phyloP scores from a whole-genome alignment of 2,329 filamentous ascomycete species.

The Claviceps sp. region DNA sequence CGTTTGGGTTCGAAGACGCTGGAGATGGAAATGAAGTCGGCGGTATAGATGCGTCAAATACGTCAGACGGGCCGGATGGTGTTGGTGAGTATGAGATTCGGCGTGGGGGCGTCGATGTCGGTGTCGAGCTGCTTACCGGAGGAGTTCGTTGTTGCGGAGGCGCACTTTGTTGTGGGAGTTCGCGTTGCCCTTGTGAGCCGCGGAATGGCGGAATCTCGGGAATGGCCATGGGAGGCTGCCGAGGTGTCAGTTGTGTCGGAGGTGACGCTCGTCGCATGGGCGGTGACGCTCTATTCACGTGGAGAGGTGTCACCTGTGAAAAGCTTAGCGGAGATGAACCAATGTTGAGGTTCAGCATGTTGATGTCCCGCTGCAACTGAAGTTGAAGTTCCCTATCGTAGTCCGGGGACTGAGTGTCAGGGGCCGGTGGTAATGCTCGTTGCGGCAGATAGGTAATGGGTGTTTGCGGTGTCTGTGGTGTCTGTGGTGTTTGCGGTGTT shows the following conservation, averaged over 20 bases:
- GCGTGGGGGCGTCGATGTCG: conserved; percentile 11
- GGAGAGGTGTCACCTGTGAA: conserved; percentile 2
- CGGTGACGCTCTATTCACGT: conserved; percentile 9
- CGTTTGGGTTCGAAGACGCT: conserved; percentile 43
- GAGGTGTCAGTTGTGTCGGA: conserved; percentile 17
- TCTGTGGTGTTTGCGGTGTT: conserved; percentile 23
- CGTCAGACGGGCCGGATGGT: conserved; percentile 7
- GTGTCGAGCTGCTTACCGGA: not conserved
- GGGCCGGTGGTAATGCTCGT: conserved; percentile 33
- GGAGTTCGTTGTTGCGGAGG: conserved; percentile 11
- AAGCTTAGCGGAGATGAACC: conserved; percentile 1
- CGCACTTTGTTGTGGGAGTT: conserved; percentile 16
- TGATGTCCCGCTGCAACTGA: conserved; percentile 51
- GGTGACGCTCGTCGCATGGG: conserved; percentile 6
- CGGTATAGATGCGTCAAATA: conserved; percentile 17
- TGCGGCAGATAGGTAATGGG: conserved; percentile 24
- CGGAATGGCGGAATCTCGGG: conserved; percentile 44
- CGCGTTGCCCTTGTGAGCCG: conserved; percentile 21
- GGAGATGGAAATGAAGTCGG: conserved; percentile 42
- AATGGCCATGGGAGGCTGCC: conserved; percentile 28
- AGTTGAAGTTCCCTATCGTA: conserved; percentile 48
- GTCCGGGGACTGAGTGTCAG: conserved; percentile 39
- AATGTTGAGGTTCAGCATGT: conserved; percentile 35
- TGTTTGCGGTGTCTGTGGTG: conserved; percentile 37
- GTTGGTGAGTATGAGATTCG: conserved; percentile 17